Evolutionary conservation across 768 basidiomycete species (phyloP).

Genomic region (Mycena venus): DNA sequence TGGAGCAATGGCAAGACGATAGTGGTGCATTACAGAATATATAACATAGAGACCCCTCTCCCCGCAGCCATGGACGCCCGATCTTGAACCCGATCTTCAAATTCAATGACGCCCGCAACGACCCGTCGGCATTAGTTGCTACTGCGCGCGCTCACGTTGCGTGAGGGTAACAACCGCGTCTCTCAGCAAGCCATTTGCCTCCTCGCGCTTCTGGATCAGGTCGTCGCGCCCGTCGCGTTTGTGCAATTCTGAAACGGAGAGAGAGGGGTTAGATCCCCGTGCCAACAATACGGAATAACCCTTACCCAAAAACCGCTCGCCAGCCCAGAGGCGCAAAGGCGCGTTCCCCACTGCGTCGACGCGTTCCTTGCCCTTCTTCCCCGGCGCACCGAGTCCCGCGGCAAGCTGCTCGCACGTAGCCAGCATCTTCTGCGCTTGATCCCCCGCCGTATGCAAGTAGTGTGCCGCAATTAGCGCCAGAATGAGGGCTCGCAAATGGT

Average conservation of each 20-base stretch:
- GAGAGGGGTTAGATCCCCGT: background rate
- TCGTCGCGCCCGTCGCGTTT: slow-evolving; percentile 67
- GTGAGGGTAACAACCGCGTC: slow-evolving; percentile 23
- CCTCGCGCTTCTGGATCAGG: slow-evolving; percentile 60
- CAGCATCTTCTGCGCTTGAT: slow-evolving; percentile 78
- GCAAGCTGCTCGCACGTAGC: slow-evolving; percentile 78
- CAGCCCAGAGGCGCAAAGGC: slow-evolving; percentile 78
- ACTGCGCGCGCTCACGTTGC: background rate
- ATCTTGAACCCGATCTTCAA: background rate
- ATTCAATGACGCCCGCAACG: background rate
- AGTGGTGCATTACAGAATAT: slow-evolving; percentile 12
- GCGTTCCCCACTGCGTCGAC: slow-evolving; percentile 68
- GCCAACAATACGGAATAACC: slow-evolving; percentile 20
- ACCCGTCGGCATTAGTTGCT: background rate
- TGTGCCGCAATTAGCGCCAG: slow-evolving; percentile 78
- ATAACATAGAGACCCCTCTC: slow-evolving; percentile 2
- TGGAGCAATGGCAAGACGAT: slow-evolving; percentile 1
- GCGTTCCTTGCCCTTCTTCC: slow-evolving; percentile 36
- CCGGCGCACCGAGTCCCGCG: slow-evolving; percentile 72
- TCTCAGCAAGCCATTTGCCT: slow-evolving; percentile 53
- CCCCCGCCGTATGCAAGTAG: slow-evolving; percentile 77
- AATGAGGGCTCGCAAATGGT: slow-evolving; percentile 79
- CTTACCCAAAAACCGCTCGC: slow-evolving; percentile 76
- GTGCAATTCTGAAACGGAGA: slow-evolving; percentile 65
- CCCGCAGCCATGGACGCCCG: background rate